A percentile compares a stretch with the other conserved stretches of the same genome.
Evolutionary conservation across 202 grass and related monocot species (phyloP).

Genomic region (Brachypodium distachyon): DNA sequence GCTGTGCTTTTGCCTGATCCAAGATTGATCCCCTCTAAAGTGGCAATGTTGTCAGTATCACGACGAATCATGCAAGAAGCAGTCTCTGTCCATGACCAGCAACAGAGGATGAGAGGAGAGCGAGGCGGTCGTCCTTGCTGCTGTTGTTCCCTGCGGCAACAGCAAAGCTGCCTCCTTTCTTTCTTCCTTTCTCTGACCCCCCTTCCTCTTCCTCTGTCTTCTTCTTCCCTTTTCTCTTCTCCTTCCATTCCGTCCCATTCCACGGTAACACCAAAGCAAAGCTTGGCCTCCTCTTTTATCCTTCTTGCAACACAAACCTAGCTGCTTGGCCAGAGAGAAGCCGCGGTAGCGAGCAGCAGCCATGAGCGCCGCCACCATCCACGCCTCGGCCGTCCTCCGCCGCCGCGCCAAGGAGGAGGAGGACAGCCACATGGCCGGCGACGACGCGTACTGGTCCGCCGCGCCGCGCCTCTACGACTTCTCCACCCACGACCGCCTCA

Average conservation of each 20-base stretch:
- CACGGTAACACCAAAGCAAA: not conserved
- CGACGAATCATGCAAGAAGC: no score
- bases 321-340: not conserved
- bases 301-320: not conserved
- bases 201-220: not conserved
- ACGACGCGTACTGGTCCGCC: not conserved
- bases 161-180: not conserved
- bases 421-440: not conserved
- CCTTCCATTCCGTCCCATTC: not conserved
- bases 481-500: not conserved
- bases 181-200: not conserved
- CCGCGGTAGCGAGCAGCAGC: not conserved
- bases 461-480: conserved; percentile 12
- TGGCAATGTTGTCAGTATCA: no score
- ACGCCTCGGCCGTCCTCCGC: not conserved
- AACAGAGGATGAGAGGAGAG: no score
- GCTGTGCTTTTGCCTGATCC: no score
- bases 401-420: not conserved
- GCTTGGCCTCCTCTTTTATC: not conserved
- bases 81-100: no score
- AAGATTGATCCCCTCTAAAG: no score
- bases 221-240: not conserved
- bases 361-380: not conserved
- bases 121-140: no score
- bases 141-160: not conserved